These are phyloP conservation scores for Metroxylon sagu DNA, from an alignment of 176 grass and related monocot genomes.

Conservation along the genomic window DNA sequence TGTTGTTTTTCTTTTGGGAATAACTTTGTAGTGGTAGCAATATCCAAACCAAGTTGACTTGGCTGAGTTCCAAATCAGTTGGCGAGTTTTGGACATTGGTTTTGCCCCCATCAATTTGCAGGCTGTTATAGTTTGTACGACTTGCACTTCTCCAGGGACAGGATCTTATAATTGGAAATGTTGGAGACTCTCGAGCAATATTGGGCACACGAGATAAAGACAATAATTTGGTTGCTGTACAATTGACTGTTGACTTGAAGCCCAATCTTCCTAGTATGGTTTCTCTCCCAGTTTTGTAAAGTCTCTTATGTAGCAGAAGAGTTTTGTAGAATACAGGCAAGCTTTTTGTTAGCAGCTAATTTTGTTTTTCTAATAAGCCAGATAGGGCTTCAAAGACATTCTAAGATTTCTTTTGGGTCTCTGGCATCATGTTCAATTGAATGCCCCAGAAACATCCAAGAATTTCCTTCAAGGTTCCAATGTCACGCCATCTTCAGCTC, in stretches of 20 bases:
- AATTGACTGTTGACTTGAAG: constrained; percentile 98
- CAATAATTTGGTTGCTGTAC: constrained; percentile 88
- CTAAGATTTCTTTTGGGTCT: no score
- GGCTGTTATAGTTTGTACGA: constrained; percentile 1
- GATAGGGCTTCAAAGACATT: no score
- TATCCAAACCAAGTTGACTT: no score
- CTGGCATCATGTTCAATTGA: no score
- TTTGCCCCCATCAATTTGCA: not conserved
- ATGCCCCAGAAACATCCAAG: no score
- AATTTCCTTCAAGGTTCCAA: no score
- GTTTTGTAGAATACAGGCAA: no score
- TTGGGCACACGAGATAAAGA: constrained; percentile 68
- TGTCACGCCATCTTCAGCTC: no score
- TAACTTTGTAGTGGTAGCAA: no score
- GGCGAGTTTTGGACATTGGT: constrained; percentile 1
- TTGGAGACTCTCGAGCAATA: constrained; percentile 97
- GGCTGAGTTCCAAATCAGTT: not conserved
- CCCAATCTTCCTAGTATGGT: constrained; percentile 93
- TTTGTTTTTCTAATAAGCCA: no score
- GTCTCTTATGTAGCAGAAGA: not conserved
- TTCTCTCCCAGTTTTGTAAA: not conserved
- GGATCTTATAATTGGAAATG: constrained; percentile 94
- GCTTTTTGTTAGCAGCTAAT: no score
- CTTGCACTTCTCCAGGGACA: constrained; percentile 52
- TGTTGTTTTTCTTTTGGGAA: no score